A percentile compares a stretch with the other conserved stretches of the same genome.
Conservation (phyloP, 1,284 basidiomycete genomes). For the Malassezia slooffiae region DNA sequence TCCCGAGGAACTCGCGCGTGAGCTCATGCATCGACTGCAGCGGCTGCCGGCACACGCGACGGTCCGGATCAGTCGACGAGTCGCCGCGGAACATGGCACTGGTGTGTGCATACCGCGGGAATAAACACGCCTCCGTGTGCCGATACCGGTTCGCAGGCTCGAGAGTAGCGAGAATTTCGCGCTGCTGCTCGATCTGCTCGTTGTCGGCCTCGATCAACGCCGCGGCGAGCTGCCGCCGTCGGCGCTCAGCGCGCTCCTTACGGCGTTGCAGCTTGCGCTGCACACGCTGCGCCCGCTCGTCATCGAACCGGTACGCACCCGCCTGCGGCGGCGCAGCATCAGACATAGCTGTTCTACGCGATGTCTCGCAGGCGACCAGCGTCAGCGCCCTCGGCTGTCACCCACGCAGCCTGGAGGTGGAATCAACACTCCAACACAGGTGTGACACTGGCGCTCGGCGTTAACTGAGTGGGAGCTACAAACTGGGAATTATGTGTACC, state of each 20-base stretch:
- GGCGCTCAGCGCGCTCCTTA: too few relatives aligned
- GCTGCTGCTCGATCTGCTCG: slow-evolving; percentile 27
- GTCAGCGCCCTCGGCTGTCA: too few relatives aligned
- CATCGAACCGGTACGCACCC: too few relatives aligned
- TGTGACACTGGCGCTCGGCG: too few relatives aligned
- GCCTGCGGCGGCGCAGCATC: too few relatives aligned
- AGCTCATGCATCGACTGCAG: slow-evolving; percentile 6
- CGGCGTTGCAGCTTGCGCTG: neutral
- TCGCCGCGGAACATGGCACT: slow-evolving; percentile 13
- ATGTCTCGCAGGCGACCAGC: too few relatives aligned
- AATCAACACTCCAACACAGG: too few relatives aligned
- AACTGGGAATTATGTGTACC: too few relatives aligned
- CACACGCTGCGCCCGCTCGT: too few relatives aligned
- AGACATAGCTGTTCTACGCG: too few relatives aligned
- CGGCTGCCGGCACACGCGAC: slow-evolving; percentile 7
- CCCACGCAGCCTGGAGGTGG: too few relatives aligned
- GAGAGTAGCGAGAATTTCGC: slow-evolving; percentile 12
- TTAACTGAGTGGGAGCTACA: too few relatives aligned
- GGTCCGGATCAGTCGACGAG: neutral
- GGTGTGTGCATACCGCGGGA: slow-evolving; percentile 1
- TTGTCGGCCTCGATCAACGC: slow-evolving; percentile 45
- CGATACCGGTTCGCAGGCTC: neutral
- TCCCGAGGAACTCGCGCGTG: slow-evolving; percentile 2
- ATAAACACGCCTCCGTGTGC: neutral
- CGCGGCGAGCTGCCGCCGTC: slow-evolving; percentile 30